Base-by-base conservation (phyloP, 1,139 yeast genomes). In the Debaryomyces udenii region DNA sequence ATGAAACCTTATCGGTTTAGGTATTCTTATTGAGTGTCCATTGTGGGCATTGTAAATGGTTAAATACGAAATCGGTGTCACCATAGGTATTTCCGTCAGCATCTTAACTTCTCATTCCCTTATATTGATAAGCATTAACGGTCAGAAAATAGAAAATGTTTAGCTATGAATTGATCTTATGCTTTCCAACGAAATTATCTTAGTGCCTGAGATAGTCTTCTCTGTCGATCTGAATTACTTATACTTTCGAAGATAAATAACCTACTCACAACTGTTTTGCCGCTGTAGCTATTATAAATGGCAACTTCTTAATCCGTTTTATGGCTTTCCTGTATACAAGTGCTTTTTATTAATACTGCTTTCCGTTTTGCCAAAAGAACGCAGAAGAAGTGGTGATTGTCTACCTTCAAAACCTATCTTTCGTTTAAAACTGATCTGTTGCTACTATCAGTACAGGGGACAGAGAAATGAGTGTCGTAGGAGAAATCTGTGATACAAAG, bases 1-100 rank as follows among this genome's bases (percentile, higher is more conserved):
- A 39, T 68, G 75, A 50, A 65, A 72, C 43, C 77, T 58, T 16
- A 73, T 58, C 1, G 78, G 78, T 43, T 72, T 73, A 16, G 77
- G 72, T 13, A 71, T 56, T 40, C 55, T 57, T n/a, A 58, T 41
- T 9, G 52, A 45, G 5, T 56, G 55, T 5, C 78, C 78, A 43
- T 57, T 68, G 44, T 73, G 78, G 33, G 73, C 65, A 50, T 70
- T 70, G 49, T 67, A 65, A 4, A 71, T 56, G n/a, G 55, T 50
- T 37, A 72, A 52, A 38, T 66, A 66, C 13, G 66, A 50, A 26
- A 53, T 46, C 35, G 46, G 47, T 14, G 55, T 2, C 16, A 15
- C 28, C 23, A 26, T 34, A 24, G 37, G 37, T 34, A 26, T 34
- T 24, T 34, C 37, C 10, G 26, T 17, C 37, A 34, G 37, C 37